Base-by-base conservation (phyloP, 306 rosid genomes). In the Aeschynomene evenia region DNA sequence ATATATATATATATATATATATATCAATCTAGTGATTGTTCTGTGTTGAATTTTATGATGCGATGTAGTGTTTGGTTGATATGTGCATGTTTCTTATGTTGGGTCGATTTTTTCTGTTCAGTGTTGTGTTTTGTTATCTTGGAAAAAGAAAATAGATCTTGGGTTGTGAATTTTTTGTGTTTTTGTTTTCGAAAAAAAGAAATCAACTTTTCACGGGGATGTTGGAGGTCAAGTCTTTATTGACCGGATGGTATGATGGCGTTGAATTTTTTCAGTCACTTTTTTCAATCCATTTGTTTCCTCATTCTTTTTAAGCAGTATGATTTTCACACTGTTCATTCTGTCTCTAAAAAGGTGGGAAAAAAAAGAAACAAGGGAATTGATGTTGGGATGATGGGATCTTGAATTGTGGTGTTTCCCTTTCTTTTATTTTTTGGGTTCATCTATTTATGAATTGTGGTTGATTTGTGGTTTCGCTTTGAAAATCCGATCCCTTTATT, bases 111-210 rank as follows among this genome's bases (percentile, higher is more conserved):
- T 53, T 6, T 20, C 11, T 51, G 46, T 78, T 21, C 56, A 6
- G 10, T 45, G 14, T 46, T 62, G 37, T 70, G 53, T 9, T 55
- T 63, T 31, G 66, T 37, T 49, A 29, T 36, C 18, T 45, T 37
- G n/a, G n/a, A n/a, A n/a, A n/a, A n/a, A 37, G 43, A 37, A 37
- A 37, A 9, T 37, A 72, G 65, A 73, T 57, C 61, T 73, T 40
- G 74, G 63, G 67, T 22, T 72, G 22, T 16, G 63, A 37, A 37
- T 14, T 49, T 64, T 61, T 14, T 67, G 14, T n/a, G 19, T 42
- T 24, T 50, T 24, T 11, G 29, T 4, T 33, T n/a, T 22, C 14
- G 34, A 5, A 31, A 7, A 7, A 33, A 5, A 37, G 9, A 37
- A 37, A 10, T 34, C 1, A 37, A 22, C 24, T 53, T 73, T 56